Conservation (phyloP, 2,329 filamentous ascomycete genomes). For the Saccharata proteae region DNA sequence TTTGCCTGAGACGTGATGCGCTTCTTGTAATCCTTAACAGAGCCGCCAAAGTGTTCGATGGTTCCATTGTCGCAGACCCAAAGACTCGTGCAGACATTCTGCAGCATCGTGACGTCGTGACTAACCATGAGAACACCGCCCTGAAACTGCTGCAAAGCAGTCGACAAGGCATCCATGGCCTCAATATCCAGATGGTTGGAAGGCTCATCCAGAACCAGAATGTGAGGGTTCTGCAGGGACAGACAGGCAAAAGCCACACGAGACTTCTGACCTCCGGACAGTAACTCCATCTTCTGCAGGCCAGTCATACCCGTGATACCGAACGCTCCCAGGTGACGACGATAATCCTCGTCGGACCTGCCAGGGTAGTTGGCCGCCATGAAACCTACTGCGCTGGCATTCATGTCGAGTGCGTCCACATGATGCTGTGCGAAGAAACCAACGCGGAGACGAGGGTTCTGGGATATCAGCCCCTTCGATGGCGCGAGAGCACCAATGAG, state of each 20-base stretch:
- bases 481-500: constrained; percentile 76
- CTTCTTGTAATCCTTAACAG: constrained; percentile 96
- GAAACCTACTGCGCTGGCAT: constrained; percentile 80
- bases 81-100: constrained; percentile 84
- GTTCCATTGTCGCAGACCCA: constrained; percentile 95
- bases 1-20: constrained; percentile 83
- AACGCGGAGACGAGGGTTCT: constrained; percentile 76
- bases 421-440: constrained; percentile 99
- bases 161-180: constrained; percentile 89
- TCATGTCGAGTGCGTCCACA: constrained; percentile 89
- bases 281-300: constrained; percentile 83
- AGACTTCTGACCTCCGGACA: constrained; percentile 97
- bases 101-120: constrained; percentile 97
- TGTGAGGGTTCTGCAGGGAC: constrained; percentile 86
- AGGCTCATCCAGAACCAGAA: constrained; percentile 94
- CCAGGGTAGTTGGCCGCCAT: constrained; percentile 90
- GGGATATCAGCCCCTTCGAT: constrained; percentile 69
- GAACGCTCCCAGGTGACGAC: constrained; percentile 80
- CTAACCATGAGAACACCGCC: constrained; percentile 97
- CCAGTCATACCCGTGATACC: constrained; percentile 86
- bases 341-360: constrained; percentile 90
- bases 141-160: constrained; percentile 74
- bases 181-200: constrained; percentile 99
- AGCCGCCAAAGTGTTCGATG: constrained; percentile 90
- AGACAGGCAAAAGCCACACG: constrained; percentile 97